These are phyloP conservation scores for Singerocomus inundabilis DNA, from an alignment of 1,284 basidiomycete genomes.

Conservation along the genomic window DNA sequence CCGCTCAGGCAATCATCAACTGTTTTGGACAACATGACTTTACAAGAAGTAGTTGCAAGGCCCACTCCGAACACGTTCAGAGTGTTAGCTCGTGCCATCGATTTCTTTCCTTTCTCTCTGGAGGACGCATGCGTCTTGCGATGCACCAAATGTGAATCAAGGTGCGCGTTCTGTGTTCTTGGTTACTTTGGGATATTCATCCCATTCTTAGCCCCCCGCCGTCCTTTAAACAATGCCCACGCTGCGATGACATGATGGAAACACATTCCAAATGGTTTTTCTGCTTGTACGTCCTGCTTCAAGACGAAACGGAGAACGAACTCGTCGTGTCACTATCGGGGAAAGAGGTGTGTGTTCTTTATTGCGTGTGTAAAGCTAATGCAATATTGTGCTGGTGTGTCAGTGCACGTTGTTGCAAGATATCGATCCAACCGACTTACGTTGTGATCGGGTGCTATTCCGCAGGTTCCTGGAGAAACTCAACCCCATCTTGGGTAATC, in stretches of 20 bases:
- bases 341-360: constrained; percentile 37
- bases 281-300: constrained; percentile 46
- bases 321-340: constrained; percentile 46
- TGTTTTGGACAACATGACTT: constrained; percentile 23
- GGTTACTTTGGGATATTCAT: not conserved
- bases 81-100: constrained; percentile 50
- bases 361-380: not conserved
- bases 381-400: not conserved
- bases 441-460: constrained; percentile 39
- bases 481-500: constrained; percentile 44
- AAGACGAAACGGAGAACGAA: constrained; percentile 45
- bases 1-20: not conserved
- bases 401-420: constrained; percentile 47
- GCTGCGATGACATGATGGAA: constrained; percentile 51
- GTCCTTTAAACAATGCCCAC: constrained; percentile 44
- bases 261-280: constrained; percentile 48
- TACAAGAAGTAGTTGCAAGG: constrained; percentile 40
- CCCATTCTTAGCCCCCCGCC: constrained; percentile 40
- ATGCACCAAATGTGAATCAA: constrained; percentile 52
- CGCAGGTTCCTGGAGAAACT: constrained; percentile 40
- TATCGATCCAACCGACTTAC: constrained; percentile 42
- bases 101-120: constrained; percentile 54
- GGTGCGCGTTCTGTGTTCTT: constrained; percentile 37
- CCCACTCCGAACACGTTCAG: constrained; percentile 40
- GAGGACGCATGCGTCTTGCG: constrained; percentile 45